Percentiles rank a stretch among this genome's conserved stretches.
Evolutionary conservation across 192 early-diverging fungal genomes (phyloP).

Genomic region (Backusella mclennaniae): DNA sequence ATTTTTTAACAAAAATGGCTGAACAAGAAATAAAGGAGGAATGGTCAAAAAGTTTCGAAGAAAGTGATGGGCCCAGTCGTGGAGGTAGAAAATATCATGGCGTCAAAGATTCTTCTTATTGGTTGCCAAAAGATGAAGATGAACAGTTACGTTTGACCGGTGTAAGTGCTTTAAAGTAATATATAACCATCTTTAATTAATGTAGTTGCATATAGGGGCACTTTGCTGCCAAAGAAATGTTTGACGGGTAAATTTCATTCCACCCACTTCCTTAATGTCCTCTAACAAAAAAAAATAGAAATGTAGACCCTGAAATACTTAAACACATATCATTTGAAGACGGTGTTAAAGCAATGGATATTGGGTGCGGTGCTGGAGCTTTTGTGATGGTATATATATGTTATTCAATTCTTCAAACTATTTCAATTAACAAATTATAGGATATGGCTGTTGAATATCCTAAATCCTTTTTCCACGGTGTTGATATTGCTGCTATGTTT

Average conservation of each 20-base stretch:
- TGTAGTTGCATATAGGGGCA: slow-evolving; percentile 15
- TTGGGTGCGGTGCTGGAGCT: slow-evolving; percentile 38
- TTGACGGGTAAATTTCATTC: slow-evolving; percentile 19
- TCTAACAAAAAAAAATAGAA: slow-evolving; percentile 12
- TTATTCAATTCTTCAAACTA: background rate
- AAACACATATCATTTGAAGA: background rate
- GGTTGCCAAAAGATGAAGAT: slow-evolving; percentile 28
- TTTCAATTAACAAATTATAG: background rate
- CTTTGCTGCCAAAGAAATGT: slow-evolving; percentile 21
- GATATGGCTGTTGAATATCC: slow-evolving; percentile 41
- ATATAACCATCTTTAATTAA: background rate
- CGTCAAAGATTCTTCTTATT: slow-evolving; percentile 22
- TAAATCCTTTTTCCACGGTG: slow-evolving; percentile 15
- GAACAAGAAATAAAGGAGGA: too few species aligned
- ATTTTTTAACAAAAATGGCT: background rate
- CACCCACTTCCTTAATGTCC: background rate
- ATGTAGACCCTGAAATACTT: slow-evolving; percentile 2
- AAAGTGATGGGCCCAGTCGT: background rate
- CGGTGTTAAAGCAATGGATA: slow-evolving; percentile 24
- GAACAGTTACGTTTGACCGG: slow-evolving; percentile 28
- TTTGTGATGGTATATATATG: slow-evolving; percentile 26
- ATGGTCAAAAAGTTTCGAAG: background rate
- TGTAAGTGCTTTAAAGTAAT: background rate
- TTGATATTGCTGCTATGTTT: slow-evolving; percentile 39
- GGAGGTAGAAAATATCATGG: slow-evolving; percentile 28